These are phyloP conservation scores for Graphium sp. DNA, from an alignment of 2,329 filamentous ascomycete species.

Conservation along the genomic window DNA sequence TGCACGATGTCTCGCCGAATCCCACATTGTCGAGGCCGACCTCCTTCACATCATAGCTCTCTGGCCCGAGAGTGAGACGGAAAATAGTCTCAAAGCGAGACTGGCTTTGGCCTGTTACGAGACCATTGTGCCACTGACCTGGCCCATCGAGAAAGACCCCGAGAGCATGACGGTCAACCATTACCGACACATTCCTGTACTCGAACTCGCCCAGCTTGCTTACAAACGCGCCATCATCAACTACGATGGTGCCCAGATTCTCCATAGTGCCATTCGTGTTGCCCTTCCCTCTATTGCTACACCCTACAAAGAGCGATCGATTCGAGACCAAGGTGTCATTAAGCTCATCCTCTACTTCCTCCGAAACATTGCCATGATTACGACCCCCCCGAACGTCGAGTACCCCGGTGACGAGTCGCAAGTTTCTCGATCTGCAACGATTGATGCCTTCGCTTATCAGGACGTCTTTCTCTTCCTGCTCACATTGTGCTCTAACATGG, in stretches of 20 bases:
- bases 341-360: slow-evolving; percentile 80
- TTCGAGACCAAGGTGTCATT: slow-evolving; percentile 80
- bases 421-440: slow-evolving; percentile 71
- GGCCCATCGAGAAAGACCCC: slow-evolving; percentile 70
- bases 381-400: slow-evolving; percentile 52
- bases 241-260: slow-evolving; percentile 58
- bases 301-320: slow-evolving; percentile 55
- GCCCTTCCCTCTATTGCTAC: slow-evolving; percentile 76
- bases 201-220: slow-evolving; percentile 71
- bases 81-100: slow-evolving; percentile 61
- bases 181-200: slow-evolving; percentile 75
- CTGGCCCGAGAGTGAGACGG: slow-evolving; percentile 58
- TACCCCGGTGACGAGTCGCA: slow-evolving; percentile 82
- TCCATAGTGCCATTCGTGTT: slow-evolving; percentile 66
- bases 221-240: slow-evolving; percentile 87
- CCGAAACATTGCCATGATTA: slow-evolving; percentile 75
- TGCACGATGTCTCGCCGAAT: slow-evolving; percentile 77
- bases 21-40: slow-evolving; percentile 82
- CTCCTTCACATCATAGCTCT: slow-evolving; percentile 73
- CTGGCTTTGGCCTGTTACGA: slow-evolving; percentile 78
- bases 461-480: slow-evolving; percentile 77
- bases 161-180: slow-evolving; percentile 84
- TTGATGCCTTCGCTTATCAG: slow-evolving; percentile 79
- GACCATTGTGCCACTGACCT: slow-evolving; percentile 80
- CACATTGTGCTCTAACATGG: slow-evolving; percentile 81